A percentile compares a stretch with the other conserved stretches of the same genome.
Evolutionary conservation across 2,329 filamentous ascomycete species (phyloP).

Genomic region (Chaetothyriales sp.): DNA sequence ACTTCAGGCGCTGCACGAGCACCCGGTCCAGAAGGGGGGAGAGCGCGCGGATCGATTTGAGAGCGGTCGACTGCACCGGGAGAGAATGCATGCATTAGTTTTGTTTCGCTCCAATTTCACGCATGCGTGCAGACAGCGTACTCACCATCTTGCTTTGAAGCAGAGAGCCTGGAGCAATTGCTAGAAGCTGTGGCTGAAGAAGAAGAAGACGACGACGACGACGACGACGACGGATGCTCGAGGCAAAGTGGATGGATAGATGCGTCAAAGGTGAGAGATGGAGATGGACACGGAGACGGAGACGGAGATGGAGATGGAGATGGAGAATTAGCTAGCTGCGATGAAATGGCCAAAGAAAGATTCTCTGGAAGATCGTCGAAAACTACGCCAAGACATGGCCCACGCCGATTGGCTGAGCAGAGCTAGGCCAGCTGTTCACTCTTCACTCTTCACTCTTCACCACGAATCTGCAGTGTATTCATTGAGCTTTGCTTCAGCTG

Average conservation of each 20-base stretch:
- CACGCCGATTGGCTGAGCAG: too few relatives aligned
- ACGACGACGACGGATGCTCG: too few relatives aligned
- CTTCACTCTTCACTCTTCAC: too few relatives aligned
- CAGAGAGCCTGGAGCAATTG: not conserved
- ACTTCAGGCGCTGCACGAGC: slow-evolving; percentile 94
- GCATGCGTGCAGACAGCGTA: not conserved
- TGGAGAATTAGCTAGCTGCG: not conserved
- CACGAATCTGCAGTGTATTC: too few relatives aligned
- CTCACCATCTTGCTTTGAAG: not conserved
- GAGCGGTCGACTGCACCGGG: slow-evolving; percentile 33
- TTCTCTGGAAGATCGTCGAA: not conserved
- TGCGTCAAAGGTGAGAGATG: not conserved
- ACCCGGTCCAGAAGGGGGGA: slow-evolving; percentile 95
- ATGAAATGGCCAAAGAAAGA: not conserved
- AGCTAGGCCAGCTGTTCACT: too few relatives aligned
- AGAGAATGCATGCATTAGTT: too few relatives aligned
- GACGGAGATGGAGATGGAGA: not conserved
- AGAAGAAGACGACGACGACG: too few relatives aligned
- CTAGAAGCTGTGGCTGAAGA: too few relatives aligned
- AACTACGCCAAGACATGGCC: not conserved
- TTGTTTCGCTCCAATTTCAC: too few relatives aligned
- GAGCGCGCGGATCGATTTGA: slow-evolving; percentile 92
- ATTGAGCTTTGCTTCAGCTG: too few relatives aligned
- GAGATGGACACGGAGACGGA: not conserved
- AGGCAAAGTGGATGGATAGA: too few relatives aligned